These are phyloP conservation scores for Malania oleifera DNA, from an alignment of 164 flowering plant genomes.

Conservation along the genomic window DNA sequence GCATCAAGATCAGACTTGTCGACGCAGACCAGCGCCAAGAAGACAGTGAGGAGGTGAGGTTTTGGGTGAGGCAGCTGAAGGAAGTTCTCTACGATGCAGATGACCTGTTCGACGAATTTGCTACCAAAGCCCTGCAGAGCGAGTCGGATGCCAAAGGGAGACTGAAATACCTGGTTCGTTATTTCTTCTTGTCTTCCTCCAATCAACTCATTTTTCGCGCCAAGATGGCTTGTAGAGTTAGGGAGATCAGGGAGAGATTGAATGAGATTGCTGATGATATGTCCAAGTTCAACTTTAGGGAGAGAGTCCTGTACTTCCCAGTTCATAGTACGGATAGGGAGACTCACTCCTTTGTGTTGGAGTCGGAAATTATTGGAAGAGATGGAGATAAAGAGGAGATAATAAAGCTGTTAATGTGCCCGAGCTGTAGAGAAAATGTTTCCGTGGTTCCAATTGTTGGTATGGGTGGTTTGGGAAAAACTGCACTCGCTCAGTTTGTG, in stretches of 20 bases:
- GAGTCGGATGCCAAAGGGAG: not conserved
- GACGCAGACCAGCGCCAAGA: conserved; percentile 14
- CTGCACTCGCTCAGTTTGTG: too few relatives aligned
- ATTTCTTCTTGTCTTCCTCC: conserved; percentile 9
- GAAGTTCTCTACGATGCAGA: conserved; percentile 10
- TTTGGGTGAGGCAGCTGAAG: conserved; percentile 6
- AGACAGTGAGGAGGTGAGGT: not conserved
- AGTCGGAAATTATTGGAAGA: conserved; percentile 17
- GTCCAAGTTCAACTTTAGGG: conserved; percentile 6
- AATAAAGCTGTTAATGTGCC: too few relatives aligned
- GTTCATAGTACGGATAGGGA: not conserved
- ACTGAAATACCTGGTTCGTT: not conserved
- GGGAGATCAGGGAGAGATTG: conserved; percentile 13
- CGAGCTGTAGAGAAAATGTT: too few relatives aligned
- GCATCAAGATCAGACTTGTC: conserved; percentile 12
- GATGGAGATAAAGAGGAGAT: conserved; percentile 17
- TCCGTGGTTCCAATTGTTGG: too few relatives aligned
- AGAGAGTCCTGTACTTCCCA: not conserved
- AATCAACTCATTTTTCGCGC: conserved; percentile 8
- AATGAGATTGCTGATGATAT: conserved; percentile 14
- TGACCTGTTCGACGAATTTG: conserved; percentile 16
- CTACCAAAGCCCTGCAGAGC: conserved; percentile 1
- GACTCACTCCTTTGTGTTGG: conserved; percentile 15
- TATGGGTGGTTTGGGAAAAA: too few relatives aligned
- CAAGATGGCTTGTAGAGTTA: conserved; percentile 17